Conservation (phyloP, 225 moss, liverwort and hornwort species). For the Marchantia paleacea region DNA sequence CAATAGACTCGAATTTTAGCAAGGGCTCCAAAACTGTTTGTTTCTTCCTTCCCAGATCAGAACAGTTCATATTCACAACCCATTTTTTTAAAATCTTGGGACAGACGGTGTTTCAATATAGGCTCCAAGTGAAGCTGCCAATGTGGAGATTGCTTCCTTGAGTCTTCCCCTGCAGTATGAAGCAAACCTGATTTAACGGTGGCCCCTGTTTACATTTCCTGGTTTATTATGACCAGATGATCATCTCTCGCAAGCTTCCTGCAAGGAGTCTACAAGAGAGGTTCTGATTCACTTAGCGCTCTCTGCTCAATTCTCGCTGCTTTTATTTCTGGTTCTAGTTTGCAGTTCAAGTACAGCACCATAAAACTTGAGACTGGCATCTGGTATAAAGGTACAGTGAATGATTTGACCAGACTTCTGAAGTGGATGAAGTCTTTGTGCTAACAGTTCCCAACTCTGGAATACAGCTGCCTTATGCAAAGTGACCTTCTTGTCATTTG, state of each 20-base stretch:
- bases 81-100: not conserved
- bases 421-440: not conserved
- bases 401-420: not conserved
- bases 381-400: too few relatives aligned
- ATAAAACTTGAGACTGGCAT: not conserved
- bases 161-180: too few relatives aligned
- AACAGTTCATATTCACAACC: not conserved
- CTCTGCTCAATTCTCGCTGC: not conserved
- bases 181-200: not conserved
- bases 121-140: too few relatives aligned
- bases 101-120: not conserved
- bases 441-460: not conserved
- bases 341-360: not conserved
- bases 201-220: not conserved
- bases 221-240: not conserved
- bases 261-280: not conserved
- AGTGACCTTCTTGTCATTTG: not conserved
- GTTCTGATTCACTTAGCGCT: not conserved
- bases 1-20: not conserved
- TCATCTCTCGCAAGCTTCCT: not conserved
- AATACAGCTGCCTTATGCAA: not conserved
- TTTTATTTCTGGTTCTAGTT: not conserved
- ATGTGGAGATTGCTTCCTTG: too few relatives aligned
- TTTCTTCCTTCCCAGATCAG: not conserved
- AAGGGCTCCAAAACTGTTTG: not conserved